Evolutionary conservation across 2,329 filamentous ascomycete species (phyloP).

Genomic region (Colletotrichum filicis): DNA sequence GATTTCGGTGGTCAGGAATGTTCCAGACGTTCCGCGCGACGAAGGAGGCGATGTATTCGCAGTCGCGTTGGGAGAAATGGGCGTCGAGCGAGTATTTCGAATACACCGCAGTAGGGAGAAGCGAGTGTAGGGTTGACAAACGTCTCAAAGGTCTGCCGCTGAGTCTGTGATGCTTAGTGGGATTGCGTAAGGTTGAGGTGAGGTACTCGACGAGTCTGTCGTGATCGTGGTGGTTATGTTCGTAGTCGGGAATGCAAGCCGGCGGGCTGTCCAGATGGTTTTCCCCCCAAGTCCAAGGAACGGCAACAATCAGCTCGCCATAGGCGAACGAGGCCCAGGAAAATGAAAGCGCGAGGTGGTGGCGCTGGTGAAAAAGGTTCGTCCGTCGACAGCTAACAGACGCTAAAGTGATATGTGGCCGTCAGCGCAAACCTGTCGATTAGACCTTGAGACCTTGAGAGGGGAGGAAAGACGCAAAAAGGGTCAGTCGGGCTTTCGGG

Average conservation of each 20-base stretch:
- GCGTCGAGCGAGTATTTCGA: neutral
- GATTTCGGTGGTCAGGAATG: conserved; percentile 32
- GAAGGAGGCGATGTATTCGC: conserved; percentile 9
- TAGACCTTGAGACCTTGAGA: conserved; percentile 1
- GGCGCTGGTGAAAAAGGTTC: conserved; percentile 30
- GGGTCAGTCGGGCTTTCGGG: conserved; percentile 20
- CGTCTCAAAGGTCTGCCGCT: conserved; percentile 3
- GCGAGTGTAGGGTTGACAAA: conserved; percentile 15
- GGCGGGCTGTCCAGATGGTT: conserved; percentile 11
- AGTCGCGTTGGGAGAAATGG: conserved; percentile 24
- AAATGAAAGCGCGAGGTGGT: conserved; percentile 27
- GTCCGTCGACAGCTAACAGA: conserved; percentile 29
- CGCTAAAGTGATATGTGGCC: conserved; percentile 28
- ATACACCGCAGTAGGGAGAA: conserved; percentile 11
- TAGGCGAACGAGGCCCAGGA: conserved; percentile 3
- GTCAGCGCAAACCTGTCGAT: conserved; percentile 32
- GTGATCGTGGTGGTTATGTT: neutral
- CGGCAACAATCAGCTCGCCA: conserved; percentile 30
- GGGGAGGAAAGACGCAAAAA: conserved; percentile 8
- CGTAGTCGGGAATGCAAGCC: neutral
- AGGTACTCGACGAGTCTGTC: neutral
- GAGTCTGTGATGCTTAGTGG: neutral
- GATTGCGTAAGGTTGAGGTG: conserved; percentile 4
- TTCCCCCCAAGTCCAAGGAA: conserved; percentile 26
- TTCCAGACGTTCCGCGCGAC: conserved; percentile 35